Evolutionary conservation across 1,139 yeast genomes (phyloP).

Genomic region (Scheffersomyces illinoinensis): DNA sequence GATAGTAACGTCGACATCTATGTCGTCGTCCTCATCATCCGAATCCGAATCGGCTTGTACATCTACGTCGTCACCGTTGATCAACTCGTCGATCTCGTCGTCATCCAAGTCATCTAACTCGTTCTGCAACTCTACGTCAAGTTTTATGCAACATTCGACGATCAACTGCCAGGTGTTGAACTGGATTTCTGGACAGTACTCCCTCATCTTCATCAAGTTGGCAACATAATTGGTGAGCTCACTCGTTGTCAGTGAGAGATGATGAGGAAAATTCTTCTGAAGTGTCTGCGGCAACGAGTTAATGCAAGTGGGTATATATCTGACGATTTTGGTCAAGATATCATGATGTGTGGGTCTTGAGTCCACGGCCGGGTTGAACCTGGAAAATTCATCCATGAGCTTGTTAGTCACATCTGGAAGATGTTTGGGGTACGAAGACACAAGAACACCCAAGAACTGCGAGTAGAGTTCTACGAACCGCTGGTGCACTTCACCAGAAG

Average conservation of each 20-base stretch:
- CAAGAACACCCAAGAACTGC: conserved; percentile 73
- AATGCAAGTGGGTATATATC: conserved; percentile 79
- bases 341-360: conserved; percentile 60
- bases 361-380: conserved; percentile 16
- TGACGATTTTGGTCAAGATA: conserved; percentile 61
- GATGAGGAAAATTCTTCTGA: conserved; percentile 74
- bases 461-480: conserved; percentile 54
- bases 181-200: conserved; percentile 75
- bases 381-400: conserved; percentile 59
- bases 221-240: conserved; percentile 63
- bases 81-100: conserved; percentile 68
- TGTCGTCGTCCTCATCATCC: conserved; percentile 27
- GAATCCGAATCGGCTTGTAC: conserved; percentile 28
- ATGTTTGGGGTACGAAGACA: conserved; percentile 87
- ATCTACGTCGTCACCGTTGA: conserved; percentile 52
- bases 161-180: conserved; percentile 78
- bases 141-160: conserved; percentile 75
- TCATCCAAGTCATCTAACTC: conserved; percentile 80
- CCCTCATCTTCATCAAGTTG: conserved; percentile 59
- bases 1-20: conserved; percentile 10
- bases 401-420: conserved; percentile 76
- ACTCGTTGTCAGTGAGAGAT: conserved; percentile 54
- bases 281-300: conserved; percentile 62
- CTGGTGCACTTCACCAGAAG: conserved; percentile 8
- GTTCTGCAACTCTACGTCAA: conserved; percentile 93